A percentile compares a stretch with the other conserved stretches of the same genome.
phyloP scores from a whole-genome alignment of 2,329 filamentous ascomycete genomes.

The Domatiomyces catenatus region DNA sequence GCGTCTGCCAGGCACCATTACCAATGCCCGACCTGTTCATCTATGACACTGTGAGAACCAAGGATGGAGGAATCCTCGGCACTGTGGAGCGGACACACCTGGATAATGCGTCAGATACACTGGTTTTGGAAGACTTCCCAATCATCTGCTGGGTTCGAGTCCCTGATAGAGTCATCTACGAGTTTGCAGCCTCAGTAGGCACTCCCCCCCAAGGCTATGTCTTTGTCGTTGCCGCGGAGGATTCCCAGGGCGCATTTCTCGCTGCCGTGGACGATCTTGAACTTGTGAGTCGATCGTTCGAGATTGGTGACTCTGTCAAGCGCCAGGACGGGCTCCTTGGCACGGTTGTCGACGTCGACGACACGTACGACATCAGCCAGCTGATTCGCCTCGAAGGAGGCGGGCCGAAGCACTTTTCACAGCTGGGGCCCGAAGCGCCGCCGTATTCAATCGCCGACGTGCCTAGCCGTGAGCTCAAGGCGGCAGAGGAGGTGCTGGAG shows the following conservation, averaged over 20 bases:
- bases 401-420: conserved; percentile 13
- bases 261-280: conserved; percentile 31
- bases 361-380: conserved; percentile 30
- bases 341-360: conserved; percentile 35
- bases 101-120: conserved; percentile 12
- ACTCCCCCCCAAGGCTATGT: conserved; percentile 37
- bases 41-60: conserved; percentile 29
- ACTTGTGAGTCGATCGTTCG: conserved; percentile 39
- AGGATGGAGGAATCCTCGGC: conserved; percentile 27
- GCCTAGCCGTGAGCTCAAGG: conserved; percentile 31
- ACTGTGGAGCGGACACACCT: conserved; percentile 26
- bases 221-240: conserved; percentile 29
- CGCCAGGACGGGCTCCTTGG: conserved; percentile 34
- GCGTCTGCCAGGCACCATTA: conserved; percentile 1
- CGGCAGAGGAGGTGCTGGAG: conserved; percentile 31
- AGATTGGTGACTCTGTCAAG: conserved; percentile 43
- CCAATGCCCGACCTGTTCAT: conserved; percentile 12
- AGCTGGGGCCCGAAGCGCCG: conserved; percentile 1
- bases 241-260: conserved; percentile 27
- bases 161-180: conserved; percentile 18
- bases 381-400: conserved; percentile 10
- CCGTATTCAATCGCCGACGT: conserved; percentile 24
- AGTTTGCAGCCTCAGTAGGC: conserved; percentile 5
- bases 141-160: conserved; percentile 20
- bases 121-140: conserved; percentile 21